phyloP scores from a whole-genome alignment of 2,329 filamentous ascomycete genomes.

The Fusarium austroafricanum region DNA sequence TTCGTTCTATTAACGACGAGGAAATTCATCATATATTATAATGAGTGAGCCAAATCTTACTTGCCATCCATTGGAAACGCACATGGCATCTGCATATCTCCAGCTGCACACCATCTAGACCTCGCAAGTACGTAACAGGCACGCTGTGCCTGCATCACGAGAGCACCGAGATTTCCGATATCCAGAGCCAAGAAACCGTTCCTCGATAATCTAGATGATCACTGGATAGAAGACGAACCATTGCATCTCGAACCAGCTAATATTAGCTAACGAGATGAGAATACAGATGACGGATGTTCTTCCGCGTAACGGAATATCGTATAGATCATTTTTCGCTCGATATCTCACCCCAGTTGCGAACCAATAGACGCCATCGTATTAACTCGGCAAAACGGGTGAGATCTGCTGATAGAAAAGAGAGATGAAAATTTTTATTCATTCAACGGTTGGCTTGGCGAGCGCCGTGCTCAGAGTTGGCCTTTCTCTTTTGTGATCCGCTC shows the following conservation, averaged over 20 bases:
- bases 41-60: background rate
- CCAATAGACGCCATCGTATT: constrained; percentile 8
- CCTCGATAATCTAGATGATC: constrained; percentile 11
- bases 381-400: background rate
- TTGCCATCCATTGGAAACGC: background rate
- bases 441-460: constrained; percentile 20
- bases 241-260: constrained; percentile 1
- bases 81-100: background rate
- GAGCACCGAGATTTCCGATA: constrained; percentile 14
- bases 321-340: background rate
- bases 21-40: background rate
- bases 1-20: background rate
- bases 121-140: background rate
- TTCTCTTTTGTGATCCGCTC: background rate
- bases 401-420: background rate
- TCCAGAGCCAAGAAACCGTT: constrained; percentile 9
- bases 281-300: constrained; percentile 1
- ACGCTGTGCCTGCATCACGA: constrained; percentile 26
- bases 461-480: background rate
- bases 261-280: constrained; percentile 16
- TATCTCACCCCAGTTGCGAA: background rate
- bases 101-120: background rate
- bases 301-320: constrained; percentile 13
- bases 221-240: constrained; percentile 1
- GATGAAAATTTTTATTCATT: background rate